phyloP scores from a whole-genome alignment of 306 rosid genomes.

The Prunus fruticosa region DNA sequence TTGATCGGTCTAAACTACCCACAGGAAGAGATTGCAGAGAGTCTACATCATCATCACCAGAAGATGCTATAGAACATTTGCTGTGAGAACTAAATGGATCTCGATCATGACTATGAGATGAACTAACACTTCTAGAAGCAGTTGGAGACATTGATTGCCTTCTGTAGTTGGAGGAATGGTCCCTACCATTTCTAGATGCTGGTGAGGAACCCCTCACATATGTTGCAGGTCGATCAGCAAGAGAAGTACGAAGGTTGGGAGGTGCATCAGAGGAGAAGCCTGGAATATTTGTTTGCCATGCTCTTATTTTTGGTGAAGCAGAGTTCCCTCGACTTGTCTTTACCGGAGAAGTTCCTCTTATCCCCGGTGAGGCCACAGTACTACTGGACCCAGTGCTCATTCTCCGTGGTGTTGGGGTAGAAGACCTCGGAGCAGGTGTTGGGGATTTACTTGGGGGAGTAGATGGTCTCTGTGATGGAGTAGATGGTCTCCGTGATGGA shows the following conservation, averaged over 20 bases:
- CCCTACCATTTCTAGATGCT: slow-evolving; percentile 66
- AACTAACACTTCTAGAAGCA: slow-evolving; percentile 70
- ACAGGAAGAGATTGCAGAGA: slow-evolving; percentile 64
- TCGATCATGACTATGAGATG: slow-evolving; percentile 70
- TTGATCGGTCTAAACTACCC: slow-evolving; percentile 57
- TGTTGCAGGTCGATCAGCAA: slow-evolving; percentile 76
- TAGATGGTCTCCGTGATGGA: slow-evolving; percentile 63
- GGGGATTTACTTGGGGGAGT: slow-evolving; percentile 75
- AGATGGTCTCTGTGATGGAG: slow-evolving; percentile 63
- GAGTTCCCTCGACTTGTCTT: slow-evolving; percentile 67
- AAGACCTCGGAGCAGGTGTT: slow-evolving; percentile 59
- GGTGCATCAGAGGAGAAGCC: slow-evolving; percentile 86
- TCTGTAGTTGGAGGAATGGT: slow-evolving; percentile 46
- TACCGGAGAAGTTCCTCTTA: slow-evolving; percentile 70
- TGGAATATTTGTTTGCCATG: slow-evolving; percentile 85
- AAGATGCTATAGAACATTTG: slow-evolving; percentile 77
- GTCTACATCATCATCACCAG: slow-evolving; percentile 80
- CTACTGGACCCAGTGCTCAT: slow-evolving; percentile 62
- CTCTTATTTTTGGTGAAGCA: slow-evolving; percentile 81
- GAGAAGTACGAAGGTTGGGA: slow-evolving; percentile 83
- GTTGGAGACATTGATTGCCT: slow-evolving; percentile 84
- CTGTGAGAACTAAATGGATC: slow-evolving; percentile 71
- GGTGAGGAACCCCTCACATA: slow-evolving; percentile 91
- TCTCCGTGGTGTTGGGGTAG: slow-evolving; percentile 62
- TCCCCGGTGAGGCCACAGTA: slow-evolving; percentile 43